Evolutionary conservation across 1,284 basidiomycete species (phyloP), one percentile per base, ranked within the genome.

Genomic region (Peniophora sp.): DNA sequence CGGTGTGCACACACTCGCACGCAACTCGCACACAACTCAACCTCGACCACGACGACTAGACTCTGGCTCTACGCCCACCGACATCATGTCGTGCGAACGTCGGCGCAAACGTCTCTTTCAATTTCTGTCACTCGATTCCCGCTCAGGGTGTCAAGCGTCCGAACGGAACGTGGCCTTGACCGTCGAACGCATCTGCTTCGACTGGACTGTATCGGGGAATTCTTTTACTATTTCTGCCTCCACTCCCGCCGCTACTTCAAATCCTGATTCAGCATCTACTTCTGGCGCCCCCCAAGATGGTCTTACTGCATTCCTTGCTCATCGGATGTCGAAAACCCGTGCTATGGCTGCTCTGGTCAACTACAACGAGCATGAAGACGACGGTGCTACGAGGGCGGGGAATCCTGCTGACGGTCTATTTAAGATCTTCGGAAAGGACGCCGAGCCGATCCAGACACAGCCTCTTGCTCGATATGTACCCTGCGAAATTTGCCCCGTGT

Each of bases 241-340:
- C 35, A 23, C 46, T 36, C 35, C 35, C n/a, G 11, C 34, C 10
- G 34, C 10, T 10, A 10, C n/a, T 10, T 36, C 34, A n/a, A 36
- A 36, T 10, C 34, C 34, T 10, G 34, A 56, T 12, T 41, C 56
- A 17, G 24, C 55, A 10, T 22, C 54, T 48, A 47, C 52, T 44
- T 24, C 54, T 10, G 34, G 10, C n/a, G 34, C 34, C n/a, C n/a
- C 58, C 66, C 62, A 47, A 58, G 64, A 60, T 58, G 67, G 58
- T 59, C 59, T 59, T 75, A n/a, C 10, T 36, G 67, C 75, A 48
- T 80, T 77, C 67, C 76, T 87, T 53, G 85, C 88, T 37, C 87
- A 88, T 45, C 83, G 88, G 64, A 90, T 89, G 75, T 89, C 87
- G 58, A 91, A 91, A 75, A 88, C 81, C 39, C 85, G 90, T 57